A percentile compares a stretch with the other conserved stretches of the same genome.
Conservation (phyloP, 202 grass and related monocot genomes). For the Hordeum pubiflorum region DNA sequence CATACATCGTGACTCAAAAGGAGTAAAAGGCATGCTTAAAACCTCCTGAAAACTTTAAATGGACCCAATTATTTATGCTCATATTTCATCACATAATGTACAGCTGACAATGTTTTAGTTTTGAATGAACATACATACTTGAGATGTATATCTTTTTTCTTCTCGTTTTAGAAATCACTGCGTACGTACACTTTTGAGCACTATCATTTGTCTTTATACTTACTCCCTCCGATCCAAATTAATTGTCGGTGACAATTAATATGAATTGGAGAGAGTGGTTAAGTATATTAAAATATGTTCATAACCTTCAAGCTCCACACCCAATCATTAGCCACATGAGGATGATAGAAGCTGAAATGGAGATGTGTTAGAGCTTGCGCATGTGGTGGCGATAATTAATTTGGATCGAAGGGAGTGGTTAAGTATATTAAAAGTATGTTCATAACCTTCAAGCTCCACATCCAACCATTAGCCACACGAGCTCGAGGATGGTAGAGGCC, state of each 20-base stretch:
- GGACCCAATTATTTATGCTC: not conserved
- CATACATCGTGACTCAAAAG: not conserved
- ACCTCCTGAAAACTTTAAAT: not conserved
- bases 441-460: not conserved
- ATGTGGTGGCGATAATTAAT: not conserved
- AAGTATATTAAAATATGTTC: not conserved
- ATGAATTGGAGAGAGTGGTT: too few species aligned
- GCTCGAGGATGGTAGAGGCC: not conserved
- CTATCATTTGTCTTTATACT: not conserved
- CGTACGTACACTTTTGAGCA: not conserved
- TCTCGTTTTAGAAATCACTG: not conserved
- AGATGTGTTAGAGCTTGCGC: slow-evolving; percentile 17
- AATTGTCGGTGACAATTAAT: not conserved
- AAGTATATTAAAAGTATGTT: not conserved
- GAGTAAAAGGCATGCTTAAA: not conserved
- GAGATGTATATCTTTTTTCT: not conserved
- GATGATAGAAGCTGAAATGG: not conserved
- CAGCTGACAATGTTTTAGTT: not conserved
- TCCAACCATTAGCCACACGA: not conserved
- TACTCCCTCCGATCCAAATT: too few species aligned
- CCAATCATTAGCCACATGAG: not conserved
- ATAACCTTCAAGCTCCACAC: not conserved
- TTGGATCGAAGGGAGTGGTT: too few species aligned
- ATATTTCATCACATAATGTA: not conserved
- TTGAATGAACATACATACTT: not conserved